These are phyloP conservation scores for Yarrowia porcina DNA, from an alignment of 805 yeast genomes.

Conservation along the genomic window DNA sequence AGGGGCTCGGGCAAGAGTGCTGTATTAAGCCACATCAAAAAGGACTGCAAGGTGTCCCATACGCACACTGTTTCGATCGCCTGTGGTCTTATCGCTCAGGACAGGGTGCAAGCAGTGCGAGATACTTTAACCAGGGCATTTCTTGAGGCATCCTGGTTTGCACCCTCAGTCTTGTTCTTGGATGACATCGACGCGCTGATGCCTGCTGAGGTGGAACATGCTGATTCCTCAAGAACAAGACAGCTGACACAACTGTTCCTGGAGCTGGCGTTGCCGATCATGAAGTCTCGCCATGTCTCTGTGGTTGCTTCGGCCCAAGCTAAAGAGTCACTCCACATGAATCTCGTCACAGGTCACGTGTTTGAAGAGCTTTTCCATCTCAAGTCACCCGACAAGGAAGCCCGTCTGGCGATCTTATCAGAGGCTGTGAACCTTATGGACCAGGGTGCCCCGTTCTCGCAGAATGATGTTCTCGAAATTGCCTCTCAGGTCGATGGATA, in stretches of 20 bases:
- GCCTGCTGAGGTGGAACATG: constrained; percentile 60
- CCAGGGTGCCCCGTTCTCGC: constrained; percentile 29
- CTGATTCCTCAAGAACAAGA: constrained; percentile 57
- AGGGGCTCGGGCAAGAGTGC: constrained; percentile 81
- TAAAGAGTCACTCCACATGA: constrained; percentile 60
- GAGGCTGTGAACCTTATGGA: constrained; percentile 46
- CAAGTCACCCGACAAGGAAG: constrained; percentile 64
- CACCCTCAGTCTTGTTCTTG: constrained; percentile 69
- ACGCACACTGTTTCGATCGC: constrained; percentile 46
- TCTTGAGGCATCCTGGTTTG: constrained; percentile 63
- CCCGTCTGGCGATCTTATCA: constrained; percentile 50
- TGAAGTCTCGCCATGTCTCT: constrained; percentile 46
- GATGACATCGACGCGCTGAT: constrained; percentile 77
- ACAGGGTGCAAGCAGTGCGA: constrained; percentile 28
- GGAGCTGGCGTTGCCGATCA: constrained; percentile 44
- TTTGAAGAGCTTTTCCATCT: constrained; percentile 61
- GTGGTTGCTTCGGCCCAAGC: constrained; percentile 62
- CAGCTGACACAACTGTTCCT: constrained; percentile 65
- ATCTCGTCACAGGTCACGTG: constrained; percentile 64
- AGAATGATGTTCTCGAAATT: constrained; percentile 43
- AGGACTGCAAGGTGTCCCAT: constrained; percentile 31
- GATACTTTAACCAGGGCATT: constrained; percentile 44
- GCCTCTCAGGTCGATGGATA: constrained; percentile 81
- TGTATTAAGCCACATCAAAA: constrained; percentile 44
- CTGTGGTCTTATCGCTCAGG: constrained; percentile 54